Base-by-base conservation (phyloP, 2,329 filamentous ascomycete genomes). In the Emergomyces orientalis region DNA sequence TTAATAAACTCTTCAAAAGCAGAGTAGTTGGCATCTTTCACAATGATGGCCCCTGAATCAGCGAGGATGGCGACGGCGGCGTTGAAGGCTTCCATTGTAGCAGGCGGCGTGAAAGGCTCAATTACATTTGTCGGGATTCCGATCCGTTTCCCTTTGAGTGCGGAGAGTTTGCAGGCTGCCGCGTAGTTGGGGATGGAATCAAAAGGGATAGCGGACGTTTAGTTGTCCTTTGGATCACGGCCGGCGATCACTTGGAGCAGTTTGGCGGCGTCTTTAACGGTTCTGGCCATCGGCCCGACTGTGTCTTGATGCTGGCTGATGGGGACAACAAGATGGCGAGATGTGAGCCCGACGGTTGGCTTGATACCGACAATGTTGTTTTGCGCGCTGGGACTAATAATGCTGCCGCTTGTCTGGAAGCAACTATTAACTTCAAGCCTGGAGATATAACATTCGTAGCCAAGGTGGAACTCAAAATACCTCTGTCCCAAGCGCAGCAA, bases 281-380 rank as follows among this genome's bases (percentile, higher is more conserved):
- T 83, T 51, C 82, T 76, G 1, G 83, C 79, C 78, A 86, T 82
- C 0, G 83, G 82, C 0, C 83, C 83, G 11, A 84, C 75, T 1
- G 81, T 82, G 65, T 85, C 82, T 27, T 82, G 81, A 62, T 79
- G 81, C 65, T 83, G 76, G 34, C 78, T 81, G 63, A 90, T 84
- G 0, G 88, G 88, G 13, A 90, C 82, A 1, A 89, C 86, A 4
- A 87, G 77, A 49, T 71, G 67, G 5, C 72, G 77, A 1, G 84
- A 86, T 0, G 83, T 88, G 3, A 89, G 76, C 0, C 86, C 87
- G 1, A 88, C 83, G 0, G 85, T 87, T 0, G 86, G 85, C 70
- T 86, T 87, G 71, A 90, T 85, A 1, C 85, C 87, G 0, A 88
- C 86, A 1, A 88, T 71, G 63, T 86, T 87, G 74, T 84, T 88